Conservation (phyloP, 176 grass and related monocot species). For the Rhynchospora pubera region DNA sequence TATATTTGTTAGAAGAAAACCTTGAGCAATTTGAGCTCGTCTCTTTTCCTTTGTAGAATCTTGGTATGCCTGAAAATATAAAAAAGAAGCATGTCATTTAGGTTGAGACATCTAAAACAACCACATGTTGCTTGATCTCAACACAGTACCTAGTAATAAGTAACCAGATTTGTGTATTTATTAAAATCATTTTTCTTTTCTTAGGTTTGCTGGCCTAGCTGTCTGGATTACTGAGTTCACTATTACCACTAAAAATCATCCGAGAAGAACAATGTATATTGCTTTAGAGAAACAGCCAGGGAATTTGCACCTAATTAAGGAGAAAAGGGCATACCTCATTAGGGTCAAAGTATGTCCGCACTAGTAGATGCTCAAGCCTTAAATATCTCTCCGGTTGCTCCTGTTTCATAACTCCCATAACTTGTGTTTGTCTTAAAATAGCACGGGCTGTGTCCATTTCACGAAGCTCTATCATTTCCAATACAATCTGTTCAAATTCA, state of each 20-base stretch:
- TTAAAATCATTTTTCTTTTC: background rate
- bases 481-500: constrained; percentile 56
- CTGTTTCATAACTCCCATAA: constrained; percentile 99
- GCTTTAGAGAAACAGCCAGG: background rate
- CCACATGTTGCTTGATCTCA: background rate
- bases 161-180: background rate
- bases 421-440: constrained; percentile 93
- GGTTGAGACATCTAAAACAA: background rate
- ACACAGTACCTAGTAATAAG: background rate
- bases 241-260: background rate
- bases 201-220: background rate
- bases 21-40: constrained; percentile 82
- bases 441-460: constrained; percentile 83
- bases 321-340: constrained; percentile 48
- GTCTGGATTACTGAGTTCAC: background rate
- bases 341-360: constrained; percentile 83
- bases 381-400: constrained; percentile 95
- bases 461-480: constrained; percentile 95
- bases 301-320: background rate
- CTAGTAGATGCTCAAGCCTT: constrained; percentile 88
- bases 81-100: background rate
- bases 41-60: constrained; percentile 97
- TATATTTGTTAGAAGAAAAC: constrained; percentile 31
- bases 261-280: background rate
- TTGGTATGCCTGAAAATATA: constrained; percentile 65